Base-by-base conservation (phyloP, 192 early-diverging fungal species). In the Mortierella claussenii region DNA sequence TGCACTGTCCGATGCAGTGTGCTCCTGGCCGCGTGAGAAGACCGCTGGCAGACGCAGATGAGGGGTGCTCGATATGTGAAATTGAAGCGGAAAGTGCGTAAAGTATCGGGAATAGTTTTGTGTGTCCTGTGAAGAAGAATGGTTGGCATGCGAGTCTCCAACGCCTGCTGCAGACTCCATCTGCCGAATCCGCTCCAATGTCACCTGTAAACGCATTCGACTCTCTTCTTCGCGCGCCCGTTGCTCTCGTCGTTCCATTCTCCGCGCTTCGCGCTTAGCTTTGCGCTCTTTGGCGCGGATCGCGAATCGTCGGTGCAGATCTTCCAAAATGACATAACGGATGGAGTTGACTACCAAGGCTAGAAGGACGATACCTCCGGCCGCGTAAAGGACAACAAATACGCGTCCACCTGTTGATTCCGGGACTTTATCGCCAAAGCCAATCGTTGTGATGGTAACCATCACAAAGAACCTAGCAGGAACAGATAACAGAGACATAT, bases 251-350 rank as follows among this genome's bases (percentile, higher is more conserved):
- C 47, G 36, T 11, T 73, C 44, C 18, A 17, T 32, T 21, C 69
- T 62, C 34, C 61, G 23, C 9, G 50, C 61, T 6, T 59, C 47
- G 7, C 69, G 55, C n/a, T 60, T 54, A 17, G 56, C 57, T 17
- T 66, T 65, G 24, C 71, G 62, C 20, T 52, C 49, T 24, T 60
- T 65, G 24, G 63, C 57, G 4, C 34, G 62, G 27, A 43, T 24
- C 15, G 60, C 40, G 21, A 60, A 75, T 23, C 63, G 42, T n/a
- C 63, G 40, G 21, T 75, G 63, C 13, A 60, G 27, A 17, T 66
- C 60, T 26, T 75, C 71, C 45, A 65, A n/a, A 1, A 75, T 65
- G 27, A 75, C 71, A 60, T 75, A 75, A n/a, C 71, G 71, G 36
- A 75, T 75, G 1, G 63, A 36, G 36, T 65, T 75, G 11, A 75